Base-by-base conservation (phyloP, 1,284 basidiomycete species). In the Tilletiopsis washingtonensis region DNA sequence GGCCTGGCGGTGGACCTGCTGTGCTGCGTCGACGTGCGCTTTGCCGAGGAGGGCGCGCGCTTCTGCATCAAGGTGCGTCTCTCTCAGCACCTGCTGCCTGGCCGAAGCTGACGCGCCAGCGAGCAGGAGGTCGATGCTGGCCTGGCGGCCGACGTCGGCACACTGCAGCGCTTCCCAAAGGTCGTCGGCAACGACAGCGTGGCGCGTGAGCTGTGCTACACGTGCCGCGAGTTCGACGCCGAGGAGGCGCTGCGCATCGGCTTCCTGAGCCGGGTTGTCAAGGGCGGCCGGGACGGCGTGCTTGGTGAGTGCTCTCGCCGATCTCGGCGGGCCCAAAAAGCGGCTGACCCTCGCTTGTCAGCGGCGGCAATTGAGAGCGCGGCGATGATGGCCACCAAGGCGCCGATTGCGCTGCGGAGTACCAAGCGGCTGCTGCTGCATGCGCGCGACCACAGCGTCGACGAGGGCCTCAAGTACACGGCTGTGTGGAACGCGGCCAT, bases 81-180 rank as follows among this genome's bases (percentile, higher is more conserved):
- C 12, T 42, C 19, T 20, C 20, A 7, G 5, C 6, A 20, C 7
- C 12, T 26, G 20, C 40, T 19, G 20, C 25, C 43, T 17, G 5
- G 21, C 2, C 40, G 19, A n/a, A 29, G 39, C 24, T n/a, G n/a
- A n/a, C n/a, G n/a, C n/a, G n/a, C n/a, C n/a, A n/a, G n/a, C n/a
- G 34, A 37, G 15, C 26, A 45, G 86, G 90, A 96, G 79, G 85
- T 90, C 6, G 88, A 91, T 65, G 81, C 90, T 6, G 90, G 88
- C 0, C 78, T 94, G 0, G 89, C 90, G 2, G 86, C 91, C 1
- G 91, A 94, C 71, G 84, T 93, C 43, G 91, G 91, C 2, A 85
- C 88, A 0, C 80, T 97, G 14, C 87, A 91, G 27, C 82, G 85
- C 36, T 77, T 93, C 25, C 88, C 87, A 0, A 88, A 89, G 69